Conservation (phyloP, 495 filamentous ascomycete genomes). For the Hyaloscypha finlandica region DNA sequence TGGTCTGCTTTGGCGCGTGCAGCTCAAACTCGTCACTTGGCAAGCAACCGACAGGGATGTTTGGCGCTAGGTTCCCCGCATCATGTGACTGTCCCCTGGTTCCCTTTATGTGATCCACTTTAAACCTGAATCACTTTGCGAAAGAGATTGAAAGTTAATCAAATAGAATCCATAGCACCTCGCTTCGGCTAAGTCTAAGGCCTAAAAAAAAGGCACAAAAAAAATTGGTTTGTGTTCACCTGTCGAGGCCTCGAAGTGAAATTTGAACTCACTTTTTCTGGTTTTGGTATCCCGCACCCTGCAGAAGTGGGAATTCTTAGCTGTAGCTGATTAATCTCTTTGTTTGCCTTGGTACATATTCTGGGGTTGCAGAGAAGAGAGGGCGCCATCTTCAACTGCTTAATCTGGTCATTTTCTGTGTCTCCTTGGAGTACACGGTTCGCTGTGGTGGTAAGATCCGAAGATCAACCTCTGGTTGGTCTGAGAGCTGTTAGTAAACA, state of each 20-base stretch:
- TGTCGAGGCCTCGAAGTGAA: background rate
- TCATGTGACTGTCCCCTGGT: conserved; percentile 4
- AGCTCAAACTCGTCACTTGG: conserved; percentile 6
- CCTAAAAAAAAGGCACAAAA: background rate
- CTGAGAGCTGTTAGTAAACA: background rate
- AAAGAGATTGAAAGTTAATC: background rate
- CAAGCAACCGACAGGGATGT: background rate
- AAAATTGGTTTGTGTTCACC: background rate
- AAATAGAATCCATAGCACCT: background rate
- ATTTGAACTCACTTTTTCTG: background rate
- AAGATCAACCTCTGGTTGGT: no score
- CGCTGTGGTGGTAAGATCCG: no score
- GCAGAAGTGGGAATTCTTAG: no score
- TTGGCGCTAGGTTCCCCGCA: background rate
- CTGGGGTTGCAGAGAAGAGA: no score
- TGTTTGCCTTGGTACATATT: no score
- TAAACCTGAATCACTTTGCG: background rate
- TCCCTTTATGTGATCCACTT: background rate
- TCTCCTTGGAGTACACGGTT: no score
- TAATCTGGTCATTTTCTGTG: no score
- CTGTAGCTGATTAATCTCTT: no score
- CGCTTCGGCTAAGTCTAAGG: background rate
- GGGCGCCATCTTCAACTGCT: no score
- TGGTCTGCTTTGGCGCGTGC: background rate
- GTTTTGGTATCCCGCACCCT: no score